Base-by-base conservation (phyloP, 139 green algal species). In the Mesotaenium endlicherianum region DNA sequence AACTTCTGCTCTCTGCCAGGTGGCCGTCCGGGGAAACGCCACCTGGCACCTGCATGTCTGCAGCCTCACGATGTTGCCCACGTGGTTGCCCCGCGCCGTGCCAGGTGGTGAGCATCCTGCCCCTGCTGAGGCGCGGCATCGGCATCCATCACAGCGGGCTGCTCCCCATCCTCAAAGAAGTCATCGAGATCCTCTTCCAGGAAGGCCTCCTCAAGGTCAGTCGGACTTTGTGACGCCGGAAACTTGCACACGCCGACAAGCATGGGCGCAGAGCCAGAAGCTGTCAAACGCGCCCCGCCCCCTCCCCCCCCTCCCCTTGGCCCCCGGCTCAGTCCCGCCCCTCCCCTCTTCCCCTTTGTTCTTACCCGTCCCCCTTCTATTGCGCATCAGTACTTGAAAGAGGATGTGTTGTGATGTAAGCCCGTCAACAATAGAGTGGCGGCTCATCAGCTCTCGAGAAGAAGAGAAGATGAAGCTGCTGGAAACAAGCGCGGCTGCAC, bases 121-220 rank as follows among this genome's bases (percentile, higher is more conserved):
- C 92, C 36, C 88, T 98, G 77, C 92, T 99, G 58, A 90, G 92
- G 84, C 40, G 85, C 0, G 96, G 96, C 64, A 93, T 99, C 31
- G 96, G 90, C 1, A 90, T 99, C 68, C 96, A 99, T 88, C 96
- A 99, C 90, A 94, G 90, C 1, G 93, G 96, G 0, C 88, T 99
- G 87, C 90, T 99, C 82, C 96, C 96, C 31, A 94, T 99, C 4
- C 64, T 99, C 0, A 99, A 99, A 78, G 96, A 99, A 89, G 64
- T 98, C 3, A 92, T 98, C 41, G 96, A 99, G 90, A 93, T 99
- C 3, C 85, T 99, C 58, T 99, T 99, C 82, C 95, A 98, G 85
- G 89, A 95, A 64, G 87, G 88, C 17, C 60, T 91, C 17, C 70
- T 92, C 75, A 91, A 91, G 74, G 84, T 69, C 20, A 64, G 26